A percentile compares a stretch with the other conserved stretches of the same genome.
phyloP scores from a whole-genome alignment of 2,329 filamentous ascomycete genomes.

The Apiospora kogelbergensis region DNA sequence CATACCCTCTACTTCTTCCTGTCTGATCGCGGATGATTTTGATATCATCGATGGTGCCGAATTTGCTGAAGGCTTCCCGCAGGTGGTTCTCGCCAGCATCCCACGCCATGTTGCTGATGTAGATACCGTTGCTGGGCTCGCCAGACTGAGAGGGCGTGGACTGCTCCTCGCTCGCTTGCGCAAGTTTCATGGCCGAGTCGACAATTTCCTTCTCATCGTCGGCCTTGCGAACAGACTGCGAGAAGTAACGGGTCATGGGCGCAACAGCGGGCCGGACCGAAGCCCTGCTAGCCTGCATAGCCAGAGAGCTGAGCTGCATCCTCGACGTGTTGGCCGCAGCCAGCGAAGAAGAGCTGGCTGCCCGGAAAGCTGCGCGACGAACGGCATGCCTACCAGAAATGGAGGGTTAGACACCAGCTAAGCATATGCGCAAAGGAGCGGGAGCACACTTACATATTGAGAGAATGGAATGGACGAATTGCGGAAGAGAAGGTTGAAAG shows the following conservation, averaged over 20 bases:
- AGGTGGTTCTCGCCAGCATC: slow-evolving; percentile 64
- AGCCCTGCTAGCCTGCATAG: slow-evolving; percentile 27
- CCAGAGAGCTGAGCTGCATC: slow-evolving; percentile 29
- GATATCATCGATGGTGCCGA: slow-evolving; percentile 25
- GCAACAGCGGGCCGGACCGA: slow-evolving; percentile 19
- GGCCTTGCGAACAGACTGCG: slow-evolving; percentile 27
- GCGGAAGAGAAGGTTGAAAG: background rate
- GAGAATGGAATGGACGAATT: background rate
- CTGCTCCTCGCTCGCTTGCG: slow-evolving; percentile 6
- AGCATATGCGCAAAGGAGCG: background rate
- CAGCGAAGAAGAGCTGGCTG: slow-evolving; percentile 26
- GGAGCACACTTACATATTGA: background rate
- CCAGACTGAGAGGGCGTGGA: background rate
- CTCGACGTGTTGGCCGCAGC: slow-evolving; percentile 25
- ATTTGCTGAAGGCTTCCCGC: slow-evolving; percentile 54
- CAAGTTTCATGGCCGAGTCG: slow-evolving; percentile 13
- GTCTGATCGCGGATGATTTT: slow-evolving; percentile 27
- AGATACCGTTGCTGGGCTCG: slow-evolving; percentile 43
- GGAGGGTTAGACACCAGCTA: background rate
- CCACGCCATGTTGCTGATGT: slow-evolving; percentile 69
- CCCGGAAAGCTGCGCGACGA: slow-evolving; percentile 31
- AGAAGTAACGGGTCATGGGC: slow-evolving; percentile 27
- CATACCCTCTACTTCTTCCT: slow-evolving; percentile 33
- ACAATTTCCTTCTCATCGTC: slow-evolving; percentile 16
- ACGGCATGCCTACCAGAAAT: slow-evolving; percentile 27